phyloP scores from a whole-genome alignment of 2,329 filamentous ascomycete genomes.

The Fusarium sp. region DNA sequence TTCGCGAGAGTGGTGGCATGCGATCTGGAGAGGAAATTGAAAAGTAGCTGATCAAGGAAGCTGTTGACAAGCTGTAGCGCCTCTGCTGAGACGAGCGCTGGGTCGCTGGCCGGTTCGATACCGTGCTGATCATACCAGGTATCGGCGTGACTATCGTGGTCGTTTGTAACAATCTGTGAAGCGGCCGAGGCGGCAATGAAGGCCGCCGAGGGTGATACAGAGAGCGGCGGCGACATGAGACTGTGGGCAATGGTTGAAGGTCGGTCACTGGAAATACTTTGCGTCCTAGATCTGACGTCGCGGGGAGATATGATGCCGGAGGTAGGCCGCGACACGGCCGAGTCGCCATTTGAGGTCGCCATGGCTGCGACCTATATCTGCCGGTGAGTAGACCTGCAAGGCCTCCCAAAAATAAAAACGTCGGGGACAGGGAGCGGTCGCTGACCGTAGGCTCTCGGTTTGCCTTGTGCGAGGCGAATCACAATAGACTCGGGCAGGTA shows the following conservation, averaged over 20 bases:
- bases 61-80: conserved; percentile 86
- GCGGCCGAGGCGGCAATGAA: conserved; percentile 92
- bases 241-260: conserved; percentile 71
- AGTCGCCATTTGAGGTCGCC: conserved; percentile 48
- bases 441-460: conserved; percentile 31
- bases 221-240: conserved; percentile 74
- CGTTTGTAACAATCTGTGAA: conserved; percentile 90
- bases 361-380: conserved; percentile 47
- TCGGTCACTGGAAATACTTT: conserved; percentile 79
- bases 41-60: conserved; percentile 94
- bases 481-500: conserved; percentile 33
- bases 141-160: conserved; percentile 81
- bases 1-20: conserved; percentile 81
- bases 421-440: conserved; percentile 35
- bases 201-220: conserved; percentile 80
- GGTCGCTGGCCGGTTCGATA: conserved; percentile 73
- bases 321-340: conserved; percentile 51
- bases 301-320: conserved; percentile 54
- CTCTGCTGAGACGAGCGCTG: conserved; percentile 77
- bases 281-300: conserved; percentile 63
- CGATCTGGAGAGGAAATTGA: conserved; percentile 85
- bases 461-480: conserved; percentile 40
- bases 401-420: conserved; percentile 34
- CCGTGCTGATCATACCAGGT: conserved; percentile 78
- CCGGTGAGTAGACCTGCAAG: conserved; percentile 42